These are phyloP conservation scores for Macrolepiota dolichaula DNA, from an alignment of 768 basidiomycete genomes.

Conservation along the genomic window DNA sequence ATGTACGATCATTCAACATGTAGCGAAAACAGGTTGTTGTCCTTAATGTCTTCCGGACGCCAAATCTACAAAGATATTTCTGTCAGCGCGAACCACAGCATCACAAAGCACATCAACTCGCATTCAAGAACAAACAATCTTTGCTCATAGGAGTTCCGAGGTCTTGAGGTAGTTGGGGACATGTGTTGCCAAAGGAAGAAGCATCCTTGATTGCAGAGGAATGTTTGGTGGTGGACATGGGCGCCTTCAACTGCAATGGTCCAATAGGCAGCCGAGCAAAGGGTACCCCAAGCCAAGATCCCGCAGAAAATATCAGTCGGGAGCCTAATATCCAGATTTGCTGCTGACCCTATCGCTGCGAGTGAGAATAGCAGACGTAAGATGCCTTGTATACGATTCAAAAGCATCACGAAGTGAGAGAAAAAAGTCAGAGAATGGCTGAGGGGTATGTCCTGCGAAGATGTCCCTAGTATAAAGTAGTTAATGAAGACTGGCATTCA, in stretches of 20 bases:
- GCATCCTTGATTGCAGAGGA: constrained; percentile 35
- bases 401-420: too few species aligned
- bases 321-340: constrained; percentile 35
- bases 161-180: constrained; percentile 40
- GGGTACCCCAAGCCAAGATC: constrained; percentile 58
- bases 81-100: background rate
- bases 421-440: too few species aligned
- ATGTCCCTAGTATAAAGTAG: too few species aligned
- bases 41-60: constrained; percentile 25
- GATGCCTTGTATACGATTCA: constrained; percentile 13
- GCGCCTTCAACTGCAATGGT: constrained; percentile 52
- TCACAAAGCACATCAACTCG: constrained; percentile 16
- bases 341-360: constrained; percentile 12
- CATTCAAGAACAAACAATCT: constrained; percentile 55
- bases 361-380: background rate
- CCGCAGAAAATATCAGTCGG: constrained; percentile 47
- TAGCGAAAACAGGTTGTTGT: constrained; percentile 24
- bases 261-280: too few species aligned
- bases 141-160: constrained; percentile 45
- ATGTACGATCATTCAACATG: too few species aligned
- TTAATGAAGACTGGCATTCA: too few species aligned
- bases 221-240: constrained; percentile 36
- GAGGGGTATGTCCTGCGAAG: too few species aligned
- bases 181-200: too few species aligned
- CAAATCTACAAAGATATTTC: constrained; percentile 26